Evolutionary conservation across 345 rosid genomes (phyloP), one percentile per base, ranked within the genome.

Genomic region (Mangifera indica): DNA sequence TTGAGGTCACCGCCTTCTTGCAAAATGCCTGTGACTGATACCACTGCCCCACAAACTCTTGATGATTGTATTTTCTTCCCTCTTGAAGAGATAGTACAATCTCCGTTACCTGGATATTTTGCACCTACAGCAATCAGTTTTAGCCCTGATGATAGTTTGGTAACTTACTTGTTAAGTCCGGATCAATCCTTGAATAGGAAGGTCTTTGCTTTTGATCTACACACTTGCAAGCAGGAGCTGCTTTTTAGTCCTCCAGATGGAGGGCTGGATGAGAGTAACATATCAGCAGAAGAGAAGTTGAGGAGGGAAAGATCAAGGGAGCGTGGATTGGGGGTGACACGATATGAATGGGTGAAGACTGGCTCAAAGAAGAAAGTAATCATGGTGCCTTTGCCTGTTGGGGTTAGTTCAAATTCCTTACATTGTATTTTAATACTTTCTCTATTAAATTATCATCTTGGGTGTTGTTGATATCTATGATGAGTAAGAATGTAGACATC

Each of bases 291-390:
- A 67, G 99, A 95, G 81, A 95, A 89, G 76, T 72, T 95, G 77
- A 88, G 99, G 73, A 86, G 99, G 80, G 99, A 94, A 79, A 90
- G 99, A 83, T 74, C 77, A 14, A 80, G 99, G 76, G 97, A 94
- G 69, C 96, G 97, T 37, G 98, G 99, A 0, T 79, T 94, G 77
- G 99, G 99, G 10, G 99, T 94, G 22, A 94, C 99, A 0, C 85
- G 89, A 37, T 94, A 89, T 59, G 99, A 94, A 77, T 94, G 99
- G 99, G 88, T 89, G 67, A 90, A 92, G 87, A 81, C 90, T 3
- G 80, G 82, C 81, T 71, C 77, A 2, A 88, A 86, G 81, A 90
- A 82, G 90, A 89, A 84, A 68, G 78, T 78, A 24, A 85, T 94
- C 26, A 83, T 94, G 81, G 97, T 94, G 73, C 99, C 99, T 66